phyloP scores from a whole-genome alignment of 495 filamentous ascomycete species.

The Podospora pseudoanserina region DNA sequence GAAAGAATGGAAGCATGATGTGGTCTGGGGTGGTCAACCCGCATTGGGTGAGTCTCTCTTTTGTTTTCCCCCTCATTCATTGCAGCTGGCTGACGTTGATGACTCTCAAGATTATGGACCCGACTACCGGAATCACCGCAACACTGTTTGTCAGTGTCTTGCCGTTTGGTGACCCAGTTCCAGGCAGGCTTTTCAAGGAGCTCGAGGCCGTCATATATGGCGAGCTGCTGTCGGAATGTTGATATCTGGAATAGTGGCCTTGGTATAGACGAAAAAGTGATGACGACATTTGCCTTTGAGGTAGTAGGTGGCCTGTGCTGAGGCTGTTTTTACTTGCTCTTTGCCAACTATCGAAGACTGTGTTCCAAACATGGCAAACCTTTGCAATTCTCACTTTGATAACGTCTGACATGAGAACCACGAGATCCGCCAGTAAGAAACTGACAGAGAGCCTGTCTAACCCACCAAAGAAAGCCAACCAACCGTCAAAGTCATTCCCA shows the following conservation, averaged over 20 bases:
- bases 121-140: constrained; percentile 29
- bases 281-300: constrained; percentile 1
- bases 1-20: constrained; percentile 36
- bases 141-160: constrained; percentile 28
- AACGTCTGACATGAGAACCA: neutral
- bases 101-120: constrained; percentile 36
- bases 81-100: constrained; percentile 1
- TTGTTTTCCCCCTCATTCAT: neutral
- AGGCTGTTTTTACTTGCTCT: neutral
- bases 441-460: neutral
- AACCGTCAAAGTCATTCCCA: neutral
- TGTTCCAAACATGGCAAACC: no score
- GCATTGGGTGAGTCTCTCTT: constrained; percentile 31
- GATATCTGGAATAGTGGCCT: neutral
- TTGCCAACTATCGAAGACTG: neutral
- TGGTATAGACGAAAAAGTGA: neutral
- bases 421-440: neutral
- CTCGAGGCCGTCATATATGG: constrained; percentile 34
- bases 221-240: constrained; percentile 13
- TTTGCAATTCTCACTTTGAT: no score
- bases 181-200: constrained; percentile 27
- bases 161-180: constrained; percentile 25
- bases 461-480: neutral
- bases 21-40: constrained; percentile 32
- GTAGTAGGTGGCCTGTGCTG: neutral